Evolutionary conservation across 208 protist species (phyloP).

Genomic region (Trypanosoma theileri): DNA sequence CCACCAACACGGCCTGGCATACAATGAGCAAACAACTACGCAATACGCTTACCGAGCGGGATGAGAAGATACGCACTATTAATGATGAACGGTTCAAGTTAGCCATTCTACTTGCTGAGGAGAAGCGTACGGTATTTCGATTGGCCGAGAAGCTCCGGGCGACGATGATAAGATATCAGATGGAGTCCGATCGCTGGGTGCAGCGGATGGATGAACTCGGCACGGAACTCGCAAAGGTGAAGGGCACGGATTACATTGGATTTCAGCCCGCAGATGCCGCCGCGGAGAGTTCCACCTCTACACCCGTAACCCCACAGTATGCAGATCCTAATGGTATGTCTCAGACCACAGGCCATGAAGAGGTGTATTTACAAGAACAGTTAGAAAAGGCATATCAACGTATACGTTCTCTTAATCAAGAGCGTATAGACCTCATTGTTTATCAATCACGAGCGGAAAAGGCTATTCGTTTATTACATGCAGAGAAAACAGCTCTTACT

Average conservation of each 20-base stretch:
- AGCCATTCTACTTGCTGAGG: slow-evolving; percentile 59
- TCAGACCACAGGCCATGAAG: slow-evolving; percentile 13
- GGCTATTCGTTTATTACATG: slow-evolving; percentile 72
- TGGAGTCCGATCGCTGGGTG: slow-evolving; percentile 41
- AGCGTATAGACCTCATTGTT: slow-evolving; percentile 62
- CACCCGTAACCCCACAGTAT: not conserved
- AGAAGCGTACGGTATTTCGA: slow-evolving; percentile 64
- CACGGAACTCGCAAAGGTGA: slow-evolving; percentile 49
- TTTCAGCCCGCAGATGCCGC: slow-evolving; percentile 25
- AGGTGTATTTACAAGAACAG: slow-evolving; percentile 29
- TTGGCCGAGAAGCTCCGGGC: slow-evolving; percentile 71
- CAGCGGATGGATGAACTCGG: slow-evolving; percentile 55
- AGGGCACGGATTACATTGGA: slow-evolving; percentile 84
- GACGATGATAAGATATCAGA: slow-evolving; percentile 49
- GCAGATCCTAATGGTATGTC: not conserved
- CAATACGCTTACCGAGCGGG: slow-evolving; percentile 42
- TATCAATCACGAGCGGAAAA: slow-evolving; percentile 76
- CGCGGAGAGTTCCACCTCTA: not conserved
- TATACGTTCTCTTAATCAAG: slow-evolving; percentile 51
- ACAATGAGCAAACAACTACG: slow-evolving; percentile 50
- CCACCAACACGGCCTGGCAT: slow-evolving; percentile 32
- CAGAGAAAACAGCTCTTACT: slow-evolving; percentile 47
- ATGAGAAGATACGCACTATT: slow-evolving; percentile 48
- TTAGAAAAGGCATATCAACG: slow-evolving; percentile 37
- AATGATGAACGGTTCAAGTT: slow-evolving; percentile 69